phyloP scores from a whole-genome alignment of 148 eudicot species.

The Silene uniflora region DNA sequence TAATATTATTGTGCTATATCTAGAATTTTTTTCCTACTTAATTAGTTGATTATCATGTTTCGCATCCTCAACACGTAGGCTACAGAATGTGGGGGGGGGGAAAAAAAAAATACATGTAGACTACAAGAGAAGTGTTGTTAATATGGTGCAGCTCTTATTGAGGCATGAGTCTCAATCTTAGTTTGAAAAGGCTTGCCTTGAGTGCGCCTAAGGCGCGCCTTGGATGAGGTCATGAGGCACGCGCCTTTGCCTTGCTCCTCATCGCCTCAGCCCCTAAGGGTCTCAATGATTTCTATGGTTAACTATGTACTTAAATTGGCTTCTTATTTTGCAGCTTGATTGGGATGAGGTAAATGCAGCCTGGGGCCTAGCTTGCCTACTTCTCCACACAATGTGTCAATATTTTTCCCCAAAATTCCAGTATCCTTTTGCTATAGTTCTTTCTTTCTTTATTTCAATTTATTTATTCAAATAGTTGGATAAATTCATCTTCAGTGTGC shows the following conservation, averaged over 20 bases:
- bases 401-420: slow-evolving; percentile 84
- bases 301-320: neutral
- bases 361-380: slow-evolving; percentile 99
- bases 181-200: too few species aligned
- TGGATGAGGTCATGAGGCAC: too few species aligned
- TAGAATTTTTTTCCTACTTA: neutral
- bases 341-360: slow-evolving; percentile 99
- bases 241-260: too few species aligned
- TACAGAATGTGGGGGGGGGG: neutral
- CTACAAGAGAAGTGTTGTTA: neutral
- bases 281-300: neutral
- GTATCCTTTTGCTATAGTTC: slow-evolving; percentile 58
- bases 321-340: slow-evolving; percentile 59
- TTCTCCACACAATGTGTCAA: slow-evolving; percentile 97
- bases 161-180: too few species aligned
- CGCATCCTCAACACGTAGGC: neutral
- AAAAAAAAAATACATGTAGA: too few species aligned
- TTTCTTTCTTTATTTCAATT: neutral
- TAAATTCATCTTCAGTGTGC: neutral
- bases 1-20: neutral
- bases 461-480: neutral
- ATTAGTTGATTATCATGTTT: neutral
- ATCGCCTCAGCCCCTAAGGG: too few species aligned
- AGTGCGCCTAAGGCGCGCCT: too few species aligned
- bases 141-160: neutral